Percentiles rank a stretch among this genome's conserved stretches.
phyloP scores from a whole-genome alignment of 306 rosid genomes.

The Lotus japonicus region DNA sequence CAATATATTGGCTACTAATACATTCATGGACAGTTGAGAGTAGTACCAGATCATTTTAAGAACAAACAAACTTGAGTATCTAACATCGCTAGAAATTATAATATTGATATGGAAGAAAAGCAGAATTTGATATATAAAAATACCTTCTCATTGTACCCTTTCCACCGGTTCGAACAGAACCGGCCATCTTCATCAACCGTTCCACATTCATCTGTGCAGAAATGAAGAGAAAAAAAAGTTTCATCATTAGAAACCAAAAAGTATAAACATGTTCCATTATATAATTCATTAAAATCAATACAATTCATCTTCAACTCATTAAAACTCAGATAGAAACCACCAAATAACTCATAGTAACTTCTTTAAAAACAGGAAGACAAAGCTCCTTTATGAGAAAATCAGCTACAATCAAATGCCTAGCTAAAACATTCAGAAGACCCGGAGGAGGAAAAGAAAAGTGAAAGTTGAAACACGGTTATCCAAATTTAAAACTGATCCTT shows the following conservation, averaged over 20 bases:
- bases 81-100: not conserved
- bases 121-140: not conserved
- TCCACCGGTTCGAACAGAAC: constrained; percentile 91
- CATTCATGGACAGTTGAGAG: not conserved
- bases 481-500: not conserved
- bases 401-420: not conserved
- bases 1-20: not conserved
- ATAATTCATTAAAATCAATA: not conserved
- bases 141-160: constrained; percentile 90
- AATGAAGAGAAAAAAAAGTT: not conserved
- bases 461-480: not conserved
- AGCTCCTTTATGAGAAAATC: not conserved
- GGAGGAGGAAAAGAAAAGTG: not conserved
- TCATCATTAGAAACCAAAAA: not conserved
- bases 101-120: not conserved
- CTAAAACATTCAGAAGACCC: not conserved
- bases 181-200: constrained; percentile 78
- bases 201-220: constrained; percentile 62
- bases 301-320: no score
- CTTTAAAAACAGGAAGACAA: no score
- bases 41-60: not conserved
- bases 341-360: no score
- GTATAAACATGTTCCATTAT: not conserved
- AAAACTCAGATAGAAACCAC: no score
- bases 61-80: not conserved